Percentiles rank a stretch among this genome's conserved stretches.
phyloP scores from a whole-genome alignment of 371 early-diverging fungal species.

The Phascolomyces articulosus region DNA sequence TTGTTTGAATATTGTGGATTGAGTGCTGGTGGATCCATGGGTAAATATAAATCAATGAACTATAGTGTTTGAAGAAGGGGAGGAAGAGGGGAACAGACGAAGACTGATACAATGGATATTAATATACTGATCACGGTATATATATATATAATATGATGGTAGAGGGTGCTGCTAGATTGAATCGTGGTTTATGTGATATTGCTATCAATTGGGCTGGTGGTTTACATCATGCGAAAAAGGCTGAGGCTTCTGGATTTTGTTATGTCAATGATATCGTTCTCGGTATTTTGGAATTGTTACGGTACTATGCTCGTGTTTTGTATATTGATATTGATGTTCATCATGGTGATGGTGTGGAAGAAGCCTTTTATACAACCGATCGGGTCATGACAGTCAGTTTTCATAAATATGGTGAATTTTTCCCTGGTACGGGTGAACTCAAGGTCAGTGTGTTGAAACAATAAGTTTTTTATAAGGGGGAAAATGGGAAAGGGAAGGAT shows the following conservation, averaged over 20 bases:
- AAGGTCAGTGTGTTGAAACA: constrained; percentile 44
- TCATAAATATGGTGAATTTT: constrained; percentile 94
- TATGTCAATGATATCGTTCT: constrained; percentile 96
- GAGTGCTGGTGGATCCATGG: constrained; percentile 92
- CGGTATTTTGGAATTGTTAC: constrained; percentile 85
- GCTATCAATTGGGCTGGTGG: constrained; percentile 97
- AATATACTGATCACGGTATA: no score
- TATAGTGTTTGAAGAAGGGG: no score
- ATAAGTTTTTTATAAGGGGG: no score
- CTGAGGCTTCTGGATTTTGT: constrained; percentile 95
- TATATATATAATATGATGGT: not conserved
- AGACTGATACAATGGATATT: no score
- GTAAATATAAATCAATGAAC: constrained; percentile 18
- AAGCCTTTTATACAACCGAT: constrained; percentile 93
- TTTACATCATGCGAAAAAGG: constrained; percentile 94
- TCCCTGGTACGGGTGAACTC: constrained; percentile 94
- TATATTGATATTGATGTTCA: constrained; percentile 97
- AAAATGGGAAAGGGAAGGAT: not conserved
- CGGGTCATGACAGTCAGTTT: constrained; percentile 94
- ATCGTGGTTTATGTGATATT: constrained; percentile 83
- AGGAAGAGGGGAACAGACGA: no score
- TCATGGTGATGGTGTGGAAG: constrained; percentile 97
- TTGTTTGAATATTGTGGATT: constrained; percentile 89
- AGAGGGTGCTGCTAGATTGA: constrained; percentile 85
- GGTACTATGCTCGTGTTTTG: constrained; percentile 85